Base-by-base conservation (phyloP, 2,329 filamentous ascomycete genomes). In the Penicillium expansum region DNA sequence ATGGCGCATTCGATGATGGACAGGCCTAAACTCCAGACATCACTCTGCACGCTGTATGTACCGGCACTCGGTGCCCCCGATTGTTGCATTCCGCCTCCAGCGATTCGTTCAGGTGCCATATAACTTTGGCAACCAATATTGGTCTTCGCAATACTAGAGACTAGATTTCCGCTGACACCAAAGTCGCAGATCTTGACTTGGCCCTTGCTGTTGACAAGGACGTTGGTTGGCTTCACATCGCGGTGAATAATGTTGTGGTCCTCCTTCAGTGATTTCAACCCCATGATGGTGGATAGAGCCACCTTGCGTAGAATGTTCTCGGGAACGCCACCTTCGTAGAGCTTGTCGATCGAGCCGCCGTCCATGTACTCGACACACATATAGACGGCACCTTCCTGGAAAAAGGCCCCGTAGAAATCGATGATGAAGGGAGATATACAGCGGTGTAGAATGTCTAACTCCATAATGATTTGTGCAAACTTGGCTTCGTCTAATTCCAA, bases 351-450 rank as follows among this genome's bases (percentile, higher is more conserved):
- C 37, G 92, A 97, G 8, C 94, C 94, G 45, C 94, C 94, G 71
- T 99, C 92, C 94, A 99, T 99, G 76, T 92, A 96, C 76, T 99
- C 94, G 74, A 99, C 96, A 77, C 94, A 99, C 74, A 99, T 97
- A 75, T 99, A 99, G 1, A 99, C 94, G 0, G 94, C 94, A 29
- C 94, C 93, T 78, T 99, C 94, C 71, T 99, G 94, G 81, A 97
- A 99, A 74, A 99, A 99, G 5, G 94, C 94, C 0, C 94, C 94
- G 73, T 97, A 99, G 69, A 99, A 99, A 71, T 99, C 93, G 74
- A 99, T 94, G 65, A 99, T 97, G 75, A 93, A 96, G 0, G 94
- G 93, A 2, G 92, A 97, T 3, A 94, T 82, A 70, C 94, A 99
- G 66, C 94, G 90, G 76, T 99, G 94, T 2, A 99, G 80, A 61